These are phyloP conservation scores for Sistotremastrum suecicum DNA, from an alignment of 768 basidiomycete species.

Conservation along the genomic window DNA sequence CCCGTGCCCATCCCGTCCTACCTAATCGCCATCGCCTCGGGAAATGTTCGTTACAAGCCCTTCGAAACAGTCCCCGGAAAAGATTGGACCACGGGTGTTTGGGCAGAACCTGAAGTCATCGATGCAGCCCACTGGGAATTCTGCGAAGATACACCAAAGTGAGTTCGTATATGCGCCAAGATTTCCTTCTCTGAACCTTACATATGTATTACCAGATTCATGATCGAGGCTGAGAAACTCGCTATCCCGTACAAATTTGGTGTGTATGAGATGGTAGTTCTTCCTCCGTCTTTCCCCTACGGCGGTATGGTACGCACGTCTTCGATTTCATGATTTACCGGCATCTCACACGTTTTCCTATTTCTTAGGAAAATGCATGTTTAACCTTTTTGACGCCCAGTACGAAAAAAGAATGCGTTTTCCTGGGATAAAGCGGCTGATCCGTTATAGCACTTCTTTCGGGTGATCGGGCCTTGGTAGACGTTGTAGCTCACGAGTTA, in stretches of 20 bases:
- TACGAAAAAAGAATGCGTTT: conserved; percentile 16
- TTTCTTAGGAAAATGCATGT: conserved; percentile 70
- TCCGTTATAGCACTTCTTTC: conserved; percentile 52
- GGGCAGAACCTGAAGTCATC: conserved; percentile 81
- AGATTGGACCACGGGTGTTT: conserved; percentile 73
- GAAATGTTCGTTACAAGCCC: conserved; percentile 60
- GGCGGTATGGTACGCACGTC: conserved; percentile 59
- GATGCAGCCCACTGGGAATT: conserved; percentile 80
- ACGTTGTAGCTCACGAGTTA: conserved; percentile 80
- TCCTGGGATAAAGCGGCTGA: neutral
- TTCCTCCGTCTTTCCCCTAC: conserved; percentile 88
- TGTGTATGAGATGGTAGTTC: conserved; percentile 77
- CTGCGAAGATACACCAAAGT: conserved; percentile 71
- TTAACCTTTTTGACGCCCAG: conserved; percentile 82
- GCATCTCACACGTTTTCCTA: conserved; percentile 1
- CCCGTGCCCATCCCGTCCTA: conserved; percentile 80
- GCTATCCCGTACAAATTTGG: conserved; percentile 69
- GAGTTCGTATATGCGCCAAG: conserved; percentile 1
- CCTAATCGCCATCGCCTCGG: conserved; percentile 82
- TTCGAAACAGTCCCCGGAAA: conserved; percentile 49
- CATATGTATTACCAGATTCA: conserved; percentile 35
- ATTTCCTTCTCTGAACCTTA: neutral
- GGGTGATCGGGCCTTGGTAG: conserved; percentile 75
- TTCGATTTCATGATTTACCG: neutral
- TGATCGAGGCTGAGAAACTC: conserved; percentile 62